phyloP scores from a whole-genome alignment of 1,284 basidiomycete genomes.

The Mycena sp. region DNA sequence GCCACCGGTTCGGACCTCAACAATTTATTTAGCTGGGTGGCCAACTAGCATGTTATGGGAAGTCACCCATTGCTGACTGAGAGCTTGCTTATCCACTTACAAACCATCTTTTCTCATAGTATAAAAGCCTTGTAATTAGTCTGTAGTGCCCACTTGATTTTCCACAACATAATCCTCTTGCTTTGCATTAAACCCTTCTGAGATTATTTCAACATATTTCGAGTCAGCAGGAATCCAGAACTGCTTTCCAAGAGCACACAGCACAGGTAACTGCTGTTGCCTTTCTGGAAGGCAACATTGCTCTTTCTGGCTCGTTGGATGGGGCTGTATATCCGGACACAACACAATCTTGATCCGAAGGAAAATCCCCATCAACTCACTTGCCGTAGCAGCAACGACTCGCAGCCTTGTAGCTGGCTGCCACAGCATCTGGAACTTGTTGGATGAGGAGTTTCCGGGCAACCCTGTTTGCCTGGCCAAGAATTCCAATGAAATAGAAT shows the following conservation, averaged over 20 bases:
- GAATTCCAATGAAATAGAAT: neutral
- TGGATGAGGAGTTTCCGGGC: neutral
- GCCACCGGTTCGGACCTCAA: too few relatives aligned
- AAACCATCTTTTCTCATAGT: too few relatives aligned
- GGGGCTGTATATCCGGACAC: neutral
- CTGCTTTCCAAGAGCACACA: neutral
- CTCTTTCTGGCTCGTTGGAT: constrained; percentile 10
- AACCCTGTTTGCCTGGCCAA: neutral
- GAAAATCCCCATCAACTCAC: neutral
- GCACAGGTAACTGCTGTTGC: neutral
- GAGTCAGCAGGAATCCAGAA: too few relatives aligned
- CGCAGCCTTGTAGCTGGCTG: constrained; percentile 7
- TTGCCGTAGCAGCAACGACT: neutral
- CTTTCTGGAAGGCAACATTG: constrained; percentile 2
- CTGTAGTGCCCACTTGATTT: too few relatives aligned
- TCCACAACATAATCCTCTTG: too few relatives aligned
- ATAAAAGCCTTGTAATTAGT: too few relatives aligned
- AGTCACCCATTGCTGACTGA: too few relatives aligned
- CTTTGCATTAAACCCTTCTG: too few relatives aligned
- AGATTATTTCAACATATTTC: too few relatives aligned
- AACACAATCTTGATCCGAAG: neutral
- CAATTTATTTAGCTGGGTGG: too few relatives aligned
- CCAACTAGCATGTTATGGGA: too few relatives aligned
- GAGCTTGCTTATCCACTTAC: too few relatives aligned
- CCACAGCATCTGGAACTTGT: constrained; percentile 9